phyloP scores from a whole-genome alignment of 1,284 basidiomycete genomes.

The Austroboletus niveus region DNA sequence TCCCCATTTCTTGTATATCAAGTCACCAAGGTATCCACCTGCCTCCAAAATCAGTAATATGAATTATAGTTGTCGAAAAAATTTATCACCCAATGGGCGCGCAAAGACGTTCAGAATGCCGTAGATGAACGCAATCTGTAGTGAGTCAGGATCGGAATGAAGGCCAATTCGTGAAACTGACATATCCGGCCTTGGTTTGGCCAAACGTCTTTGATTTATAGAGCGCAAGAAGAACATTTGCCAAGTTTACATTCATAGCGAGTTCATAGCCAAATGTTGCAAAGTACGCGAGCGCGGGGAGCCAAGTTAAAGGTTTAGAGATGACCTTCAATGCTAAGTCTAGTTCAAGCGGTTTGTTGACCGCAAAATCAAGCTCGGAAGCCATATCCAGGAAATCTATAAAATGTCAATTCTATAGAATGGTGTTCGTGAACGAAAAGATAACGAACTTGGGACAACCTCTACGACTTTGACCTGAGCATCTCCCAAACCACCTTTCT shows the following conservation, averaged over 20 bases:
- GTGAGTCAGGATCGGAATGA: constrained; percentile 7
- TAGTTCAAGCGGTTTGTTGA: constrained; percentile 49
- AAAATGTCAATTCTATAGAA: constrained; percentile 3
- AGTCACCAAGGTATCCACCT: constrained; percentile 54
- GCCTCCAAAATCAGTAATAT: not conserved
- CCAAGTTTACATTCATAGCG: constrained; percentile 56
- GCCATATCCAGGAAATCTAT: constrained; percentile 2
- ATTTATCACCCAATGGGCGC: constrained; percentile 39
- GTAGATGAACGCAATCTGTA: constrained; percentile 40
- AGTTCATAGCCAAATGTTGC: constrained; percentile 61
- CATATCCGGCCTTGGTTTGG: constrained; percentile 54
- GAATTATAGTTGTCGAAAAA: not conserved
- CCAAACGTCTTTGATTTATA: constrained; percentile 38
- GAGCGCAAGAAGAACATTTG: constrained; percentile 45
- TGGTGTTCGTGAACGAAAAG: not conserved
- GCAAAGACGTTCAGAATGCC: constrained; percentile 56
- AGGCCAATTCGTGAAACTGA: constrained; percentile 21
- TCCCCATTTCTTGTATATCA: constrained; percentile 47
- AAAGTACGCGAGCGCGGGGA: constrained; percentile 52
- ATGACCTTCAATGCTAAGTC: constrained; percentile 38
- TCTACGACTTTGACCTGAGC: constrained; percentile 27
- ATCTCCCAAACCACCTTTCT: constrained; percentile 16
- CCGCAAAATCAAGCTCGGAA: constrained; percentile 43
- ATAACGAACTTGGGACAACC: constrained; percentile 15
- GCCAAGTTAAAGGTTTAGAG: constrained; percentile 54